Evolutionary conservation across 257 asterid species (phyloP).

Genomic region (Solanum chaucha): DNA sequence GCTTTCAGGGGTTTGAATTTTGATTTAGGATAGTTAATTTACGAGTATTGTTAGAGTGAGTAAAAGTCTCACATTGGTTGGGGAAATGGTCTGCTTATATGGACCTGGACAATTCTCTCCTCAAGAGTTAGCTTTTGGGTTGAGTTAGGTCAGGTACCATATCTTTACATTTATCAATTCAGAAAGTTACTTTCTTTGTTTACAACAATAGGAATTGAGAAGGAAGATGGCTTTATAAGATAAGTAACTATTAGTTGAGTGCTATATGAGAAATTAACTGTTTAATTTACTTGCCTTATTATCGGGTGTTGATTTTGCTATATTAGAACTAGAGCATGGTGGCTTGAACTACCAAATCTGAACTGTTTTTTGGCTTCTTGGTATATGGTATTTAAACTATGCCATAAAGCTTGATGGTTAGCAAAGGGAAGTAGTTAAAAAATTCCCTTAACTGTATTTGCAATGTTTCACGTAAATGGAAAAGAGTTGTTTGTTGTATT

Average conservation of each 20-base stretch:
- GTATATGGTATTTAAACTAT: neutral
- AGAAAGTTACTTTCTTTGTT: neutral
- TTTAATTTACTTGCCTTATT: neutral
- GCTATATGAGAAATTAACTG: neutral
- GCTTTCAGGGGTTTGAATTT: neutral
- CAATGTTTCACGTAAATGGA: neutral
- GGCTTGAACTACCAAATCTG: neutral
- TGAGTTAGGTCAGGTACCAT: neutral
- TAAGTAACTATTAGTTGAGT: neutral
- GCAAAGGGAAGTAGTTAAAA: neutral
- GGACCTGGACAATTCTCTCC: neutral
- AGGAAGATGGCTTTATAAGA: neutral
- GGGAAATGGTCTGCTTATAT: no score
- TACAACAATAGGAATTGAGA: neutral
- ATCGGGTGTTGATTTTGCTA: neutral
- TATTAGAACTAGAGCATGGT: neutral
- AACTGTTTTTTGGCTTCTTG: neutral
- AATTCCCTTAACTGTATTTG: neutral
- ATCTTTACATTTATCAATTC: neutral
- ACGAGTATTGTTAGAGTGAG: neutral
- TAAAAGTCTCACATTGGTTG: no score
- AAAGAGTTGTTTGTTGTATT: neutral
- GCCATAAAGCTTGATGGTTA: neutral
- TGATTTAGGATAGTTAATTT: neutral
- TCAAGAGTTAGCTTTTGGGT: neutral